Percentiles rank a stretch among this genome's conserved stretches.
These are phyloP conservation scores for Fragilariopsis cylindrus DNA, from an alignment of 108 stramenopile species.

Conservation along the genomic window DNA sequence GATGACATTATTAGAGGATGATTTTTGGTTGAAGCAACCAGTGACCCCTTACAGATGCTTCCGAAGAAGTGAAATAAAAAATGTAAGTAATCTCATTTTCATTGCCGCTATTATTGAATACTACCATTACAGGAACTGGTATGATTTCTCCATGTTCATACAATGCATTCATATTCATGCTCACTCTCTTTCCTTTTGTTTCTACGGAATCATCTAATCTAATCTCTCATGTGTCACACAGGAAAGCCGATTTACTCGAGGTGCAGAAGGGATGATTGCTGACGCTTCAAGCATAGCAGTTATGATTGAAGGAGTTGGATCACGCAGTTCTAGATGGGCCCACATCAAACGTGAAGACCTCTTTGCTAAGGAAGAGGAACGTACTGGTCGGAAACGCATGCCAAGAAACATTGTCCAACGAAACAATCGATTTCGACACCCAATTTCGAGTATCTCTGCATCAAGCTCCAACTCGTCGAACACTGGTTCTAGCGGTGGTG, in stretches of 20 bases:
- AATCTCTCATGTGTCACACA: constrained; percentile 14
- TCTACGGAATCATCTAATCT: neutral
- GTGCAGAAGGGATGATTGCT: constrained; percentile 71
- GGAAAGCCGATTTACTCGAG: constrained; percentile 81
- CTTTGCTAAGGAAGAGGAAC: constrained; percentile 35
- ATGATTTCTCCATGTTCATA: neutral
- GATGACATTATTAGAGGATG: constrained; percentile 73
- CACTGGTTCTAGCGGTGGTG: constrained; percentile 44
- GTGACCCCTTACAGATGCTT: constrained; percentile 88
- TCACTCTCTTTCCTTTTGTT: neutral
- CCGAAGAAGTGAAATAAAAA: constrained; percentile 75
- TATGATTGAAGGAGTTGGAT: constrained; percentile 85
- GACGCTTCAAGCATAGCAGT: constrained; percentile 85
- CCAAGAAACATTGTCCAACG: constrained; percentile 57
- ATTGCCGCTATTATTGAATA: neutral
- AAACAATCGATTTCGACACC: constrained; percentile 60
- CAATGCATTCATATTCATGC: neutral
- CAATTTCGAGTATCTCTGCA: constrained; percentile 76
- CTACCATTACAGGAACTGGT: neutral
- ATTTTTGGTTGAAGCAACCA: constrained; percentile 83
- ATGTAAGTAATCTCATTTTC: constrained; percentile 50
- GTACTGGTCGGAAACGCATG: constrained; percentile 44
- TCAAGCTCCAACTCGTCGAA: constrained; percentile 64
- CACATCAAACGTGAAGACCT: constrained; percentile 81
- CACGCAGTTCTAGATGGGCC: constrained; percentile 74